Evolutionary conservation across 2,329 filamentous ascomycete genomes (phyloP).

Genomic region (Penicillium sp.): DNA sequence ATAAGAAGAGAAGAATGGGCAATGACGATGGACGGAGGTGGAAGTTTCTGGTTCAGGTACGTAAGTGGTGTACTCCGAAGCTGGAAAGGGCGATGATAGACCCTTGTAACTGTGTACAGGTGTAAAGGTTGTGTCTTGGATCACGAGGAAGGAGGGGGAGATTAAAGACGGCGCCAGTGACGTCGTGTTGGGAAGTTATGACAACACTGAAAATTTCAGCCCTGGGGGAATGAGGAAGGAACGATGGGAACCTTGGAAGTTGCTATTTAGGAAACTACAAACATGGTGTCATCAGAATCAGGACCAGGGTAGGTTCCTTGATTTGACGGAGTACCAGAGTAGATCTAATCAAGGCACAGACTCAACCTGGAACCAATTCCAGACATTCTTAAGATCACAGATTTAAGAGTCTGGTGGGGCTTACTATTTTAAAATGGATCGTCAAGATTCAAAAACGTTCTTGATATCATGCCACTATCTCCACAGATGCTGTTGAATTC

Average conservation of each 20-base stretch:
- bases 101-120: neutral
- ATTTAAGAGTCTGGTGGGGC: neutral
- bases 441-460: neutral
- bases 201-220: neutral
- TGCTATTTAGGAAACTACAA: neutral
- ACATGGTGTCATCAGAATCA: no score
- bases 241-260: neutral
- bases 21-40: slow-evolving; percentile 1
- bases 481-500: neutral
- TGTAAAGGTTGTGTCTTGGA: slow-evolving; percentile 7
- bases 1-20: slow-evolving; percentile 2
- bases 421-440: neutral
- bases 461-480: neutral
- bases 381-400: no score
- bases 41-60: slow-evolving; percentile 11
- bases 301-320: slow-evolving; percentile 13
- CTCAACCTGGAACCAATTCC: no score
- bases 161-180: slow-evolving; percentile 6
- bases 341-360: slow-evolving; percentile 2
- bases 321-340: no score
- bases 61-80: slow-evolving; percentile 13
- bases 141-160: slow-evolving; percentile 6
- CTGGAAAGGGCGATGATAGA: slow-evolving; percentile 23
- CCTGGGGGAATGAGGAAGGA: neutral
- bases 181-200: slow-evolving; percentile 7